A percentile compares a stretch with the other conserved stretches of the same genome.
These are phyloP conservation scores for Lactifluus subvellereus DNA, from an alignment of 768 basidiomycete genomes.

Conservation along the genomic window DNA sequence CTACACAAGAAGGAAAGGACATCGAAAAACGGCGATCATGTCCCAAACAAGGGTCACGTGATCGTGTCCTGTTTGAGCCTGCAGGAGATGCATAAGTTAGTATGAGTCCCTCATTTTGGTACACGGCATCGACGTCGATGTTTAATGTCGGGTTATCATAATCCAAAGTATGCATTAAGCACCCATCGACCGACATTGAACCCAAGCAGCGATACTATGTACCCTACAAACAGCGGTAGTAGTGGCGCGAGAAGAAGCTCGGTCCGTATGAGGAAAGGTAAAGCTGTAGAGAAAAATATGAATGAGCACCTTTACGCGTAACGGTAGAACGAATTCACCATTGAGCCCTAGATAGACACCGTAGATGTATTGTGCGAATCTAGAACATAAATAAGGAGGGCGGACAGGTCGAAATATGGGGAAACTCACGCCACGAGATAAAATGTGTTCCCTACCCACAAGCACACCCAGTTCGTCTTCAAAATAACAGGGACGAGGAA, in stretches of 20 bases:
- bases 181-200: slow-evolving; percentile 86
- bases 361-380: slow-evolving; percentile 86
- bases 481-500: slow-evolving; percentile 80
- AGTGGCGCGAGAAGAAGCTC: slow-evolving; percentile 89
- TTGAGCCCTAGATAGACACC: slow-evolving; percentile 84
- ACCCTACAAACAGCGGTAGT: slow-evolving; percentile 79
- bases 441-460: slow-evolving; percentile 87
- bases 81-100: background rate
- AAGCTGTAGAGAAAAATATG: slow-evolving; percentile 42
- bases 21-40: no score
- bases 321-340: slow-evolving; percentile 41
- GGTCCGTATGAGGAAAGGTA: slow-evolving; percentile 91
- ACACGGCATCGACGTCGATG: background rate
- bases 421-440: slow-evolving; percentile 75
- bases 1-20: background rate
- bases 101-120: background rate
- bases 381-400: slow-evolving; percentile 29
- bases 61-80: no score
- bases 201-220: slow-evolving; percentile 80
- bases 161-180: slow-evolving; percentile 73
- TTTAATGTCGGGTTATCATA: slow-evolving; percentile 3
- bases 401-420: background rate
- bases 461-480: slow-evolving; percentile 87
- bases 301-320: background rate
- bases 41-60: no score